These are phyloP conservation scores for Polygonum aviculare DNA, from an alignment of 148 eudicot species.

Conservation along the genomic window DNA sequence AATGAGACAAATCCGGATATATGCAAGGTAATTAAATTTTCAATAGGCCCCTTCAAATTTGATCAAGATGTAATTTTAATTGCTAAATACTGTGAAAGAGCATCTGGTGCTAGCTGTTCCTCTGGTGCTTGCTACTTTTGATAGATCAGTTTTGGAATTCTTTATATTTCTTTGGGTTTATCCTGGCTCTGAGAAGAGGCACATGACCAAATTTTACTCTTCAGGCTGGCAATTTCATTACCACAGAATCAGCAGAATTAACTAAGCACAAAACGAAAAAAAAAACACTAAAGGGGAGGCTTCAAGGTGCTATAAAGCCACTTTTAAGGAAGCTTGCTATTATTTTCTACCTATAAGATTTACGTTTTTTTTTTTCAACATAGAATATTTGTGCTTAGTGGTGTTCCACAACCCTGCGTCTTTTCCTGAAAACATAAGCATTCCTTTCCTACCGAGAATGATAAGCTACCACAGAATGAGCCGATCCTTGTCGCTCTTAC, in stretches of 20 bases:
- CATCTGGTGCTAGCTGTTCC: not conserved
- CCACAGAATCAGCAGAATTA: not conserved
- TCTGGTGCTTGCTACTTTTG: not conserved
- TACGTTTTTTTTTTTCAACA: not conserved
- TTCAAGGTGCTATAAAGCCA: not conserved
- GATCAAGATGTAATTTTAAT: not conserved
- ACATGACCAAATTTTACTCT: not conserved
- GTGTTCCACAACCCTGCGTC: not conserved
- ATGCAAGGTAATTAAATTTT: constrained; percentile 59
- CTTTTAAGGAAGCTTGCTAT: not conserved
- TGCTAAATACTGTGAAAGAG: not conserved
- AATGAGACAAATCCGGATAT: constrained; percentile 84
- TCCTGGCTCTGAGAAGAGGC: not conserved
- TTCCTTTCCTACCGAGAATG: not conserved
- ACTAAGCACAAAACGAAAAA: not conserved
- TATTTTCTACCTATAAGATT: not conserved
- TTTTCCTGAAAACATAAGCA: not conserved
- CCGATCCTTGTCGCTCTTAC: no score
- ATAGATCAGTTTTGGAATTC: not conserved
- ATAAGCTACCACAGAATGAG: not conserved
- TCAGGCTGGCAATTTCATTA: not conserved
- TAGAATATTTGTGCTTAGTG: not conserved
- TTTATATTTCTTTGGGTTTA: not conserved
- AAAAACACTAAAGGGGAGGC: not conserved
- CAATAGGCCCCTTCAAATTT: not conserved